Evolutionary conservation across 148 eudicot species (phyloP), one percentile per base, ranked within the genome.

Genomic region (Rhododendron kiyosumense): DNA sequence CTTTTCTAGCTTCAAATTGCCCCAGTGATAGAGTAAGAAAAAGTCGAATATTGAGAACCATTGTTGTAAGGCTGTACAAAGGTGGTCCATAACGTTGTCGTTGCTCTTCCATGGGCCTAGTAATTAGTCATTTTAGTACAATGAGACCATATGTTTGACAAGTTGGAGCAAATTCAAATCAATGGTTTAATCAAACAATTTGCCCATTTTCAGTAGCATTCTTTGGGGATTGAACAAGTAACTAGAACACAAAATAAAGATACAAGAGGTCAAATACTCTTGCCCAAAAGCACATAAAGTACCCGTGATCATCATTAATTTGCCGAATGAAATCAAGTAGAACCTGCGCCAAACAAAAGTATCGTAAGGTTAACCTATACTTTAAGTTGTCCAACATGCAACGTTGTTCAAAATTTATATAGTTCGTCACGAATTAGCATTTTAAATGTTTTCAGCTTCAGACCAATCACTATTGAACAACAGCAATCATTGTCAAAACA

Each of bases 21-120:
- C 89, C 83, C 94, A 97, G 94, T 57, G 91, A 84, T 49, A 97
- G 87, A 84, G 90, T 88, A 78, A 95, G 88, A 85, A 93, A 93
- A 81, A 94, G 88, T 38, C 98, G 92, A 83, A 97, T 93, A 74
- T 87, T 88, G 83, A 92, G 90, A 83, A 86, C 94, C 99, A 97
- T 93, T 88, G 91, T 87, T 28, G 99, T 94, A 81, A 97, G 98
- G 89, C 93, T 92, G 92, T 97, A 97, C 86, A 97, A 89, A 89
- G 98, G 96, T 81, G 99, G 99, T 85, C 99, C 99, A 89, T 97
- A 97, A 46, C 99, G 95, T 36, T 95, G 93, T 59, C 99, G 91
- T 87, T 97, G 99, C 88, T 97, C 99, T 88, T 97, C 99, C 99
- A 97, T 97, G 86, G 99, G 99, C 92, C 99, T 97, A 90, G 28